Conservation (phyloP, 2,329 filamentous ascomycete genomes). For the Microcyclosporella mali region DNA sequence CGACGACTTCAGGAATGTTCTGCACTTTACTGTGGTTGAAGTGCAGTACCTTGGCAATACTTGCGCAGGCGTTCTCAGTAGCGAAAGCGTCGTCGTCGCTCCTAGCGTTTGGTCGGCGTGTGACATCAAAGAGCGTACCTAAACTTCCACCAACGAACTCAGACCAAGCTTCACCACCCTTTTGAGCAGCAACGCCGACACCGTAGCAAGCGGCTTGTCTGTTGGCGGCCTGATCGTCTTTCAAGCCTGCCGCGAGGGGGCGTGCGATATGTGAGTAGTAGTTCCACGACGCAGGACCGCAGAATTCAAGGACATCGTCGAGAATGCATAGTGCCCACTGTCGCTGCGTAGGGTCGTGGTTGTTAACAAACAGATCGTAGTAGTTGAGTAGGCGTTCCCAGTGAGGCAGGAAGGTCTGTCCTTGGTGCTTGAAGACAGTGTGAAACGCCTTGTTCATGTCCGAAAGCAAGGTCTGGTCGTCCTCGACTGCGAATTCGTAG, state of each 20-base stretch:
- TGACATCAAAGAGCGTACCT: constrained; percentile 77
- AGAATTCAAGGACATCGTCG: constrained; percentile 97
- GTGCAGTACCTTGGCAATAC: constrained; percentile 93
- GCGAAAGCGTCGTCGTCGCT: constrained; percentile 93
- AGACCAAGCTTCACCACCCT: constrained; percentile 79
- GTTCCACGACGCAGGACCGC: constrained; percentile 77
- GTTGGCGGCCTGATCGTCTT: constrained; percentile 80
- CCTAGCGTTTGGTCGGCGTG: constrained; percentile 71
- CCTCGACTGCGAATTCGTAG: constrained; percentile 82
- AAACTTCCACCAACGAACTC: constrained; percentile 77
- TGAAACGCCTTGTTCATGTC: constrained; percentile 99
- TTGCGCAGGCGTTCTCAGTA: constrained; percentile 93
- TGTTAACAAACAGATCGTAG: constrained; percentile 79
- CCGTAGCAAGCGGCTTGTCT: constrained; percentile 94
- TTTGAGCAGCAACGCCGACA: constrained; percentile 89
- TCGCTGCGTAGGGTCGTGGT: constrained; percentile 77
- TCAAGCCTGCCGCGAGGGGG: constrained; percentile 79
- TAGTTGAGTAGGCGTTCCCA: constrained; percentile 84
- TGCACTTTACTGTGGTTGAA: constrained; percentile 73
- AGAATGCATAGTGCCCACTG: constrained; percentile 99
- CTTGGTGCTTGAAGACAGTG: constrained; percentile 96
- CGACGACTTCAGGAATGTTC: constrained; percentile 68
- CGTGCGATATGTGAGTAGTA: constrained; percentile 83
- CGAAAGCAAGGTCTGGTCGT: constrained; percentile 90
- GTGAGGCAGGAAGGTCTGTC: constrained; percentile 70